A percentile compares a stretch with the other conserved stretches of the same genome.
These are phyloP conservation scores for Suhomyces sp. DNA, from an alignment of 805 yeast genomes.

Conservation along the genomic window DNA sequence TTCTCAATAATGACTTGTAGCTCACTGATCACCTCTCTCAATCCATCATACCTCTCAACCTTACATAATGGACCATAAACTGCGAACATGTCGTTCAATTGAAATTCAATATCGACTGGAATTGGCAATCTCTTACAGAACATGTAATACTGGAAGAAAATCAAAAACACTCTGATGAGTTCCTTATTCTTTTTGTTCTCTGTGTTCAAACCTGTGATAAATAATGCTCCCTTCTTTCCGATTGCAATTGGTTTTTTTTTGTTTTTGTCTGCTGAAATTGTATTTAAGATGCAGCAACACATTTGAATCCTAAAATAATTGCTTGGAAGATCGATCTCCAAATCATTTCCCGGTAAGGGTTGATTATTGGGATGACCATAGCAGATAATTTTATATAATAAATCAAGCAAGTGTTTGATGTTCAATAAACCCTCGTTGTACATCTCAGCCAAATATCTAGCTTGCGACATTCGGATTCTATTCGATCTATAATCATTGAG, in stretches of 20 bases:
- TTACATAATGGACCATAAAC: slow-evolving; percentile 25
- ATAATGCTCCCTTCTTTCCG: too few relatives aligned
- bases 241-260: too few relatives aligned
- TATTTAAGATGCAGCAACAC: slow-evolving; percentile 28
- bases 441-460: slow-evolving; percentile 59
- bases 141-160: slow-evolving; percentile 70
- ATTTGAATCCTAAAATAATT: slow-evolving; percentile 73
- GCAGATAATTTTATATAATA: slow-evolving; percentile 56
- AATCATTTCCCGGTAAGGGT: slow-evolving; percentile 48
- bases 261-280: slow-evolving; percentile 2
- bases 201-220: too few relatives aligned
- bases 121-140: slow-evolving; percentile 60
- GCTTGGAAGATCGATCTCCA: slow-evolving; percentile 58
- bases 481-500: slow-evolving; percentile 56
- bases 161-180: slow-evolving; percentile 37
- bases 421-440: slow-evolving; percentile 48
- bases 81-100: slow-evolving; percentile 45
- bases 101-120: slow-evolving; percentile 62
- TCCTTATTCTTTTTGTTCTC: slow-evolving; percentile 1
- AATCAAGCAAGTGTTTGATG: slow-evolving; percentile 46
- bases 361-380: slow-evolving; percentile 63
- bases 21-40: slow-evolving; percentile 44
- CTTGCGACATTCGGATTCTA: slow-evolving; percentile 60
- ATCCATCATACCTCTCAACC: slow-evolving; percentile 33
- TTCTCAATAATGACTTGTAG: slow-evolving; percentile 32